Evolutionary conservation across 768 basidiomycete species (phyloP), one percentile per base, ranked within the genome.

Genomic region (Paxillus ammoniavirescens): DNA sequence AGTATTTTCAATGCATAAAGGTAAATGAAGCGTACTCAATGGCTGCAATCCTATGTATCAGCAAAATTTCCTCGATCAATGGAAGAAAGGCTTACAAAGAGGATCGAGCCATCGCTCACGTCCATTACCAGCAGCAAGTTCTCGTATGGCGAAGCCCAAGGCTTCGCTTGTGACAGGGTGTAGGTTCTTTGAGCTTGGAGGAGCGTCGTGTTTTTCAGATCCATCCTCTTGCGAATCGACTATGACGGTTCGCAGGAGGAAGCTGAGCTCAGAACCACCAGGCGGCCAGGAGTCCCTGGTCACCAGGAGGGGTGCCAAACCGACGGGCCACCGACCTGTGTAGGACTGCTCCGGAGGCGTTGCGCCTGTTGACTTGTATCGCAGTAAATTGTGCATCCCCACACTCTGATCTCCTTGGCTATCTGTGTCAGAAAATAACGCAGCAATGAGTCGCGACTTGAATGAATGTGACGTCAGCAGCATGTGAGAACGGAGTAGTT

Each of bases 231-330:
- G 74, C 5, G 89, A 86, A 65, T 93, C 93, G 8, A 93, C 81
- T 60, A 96, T 87, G 8, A 95, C 93, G 0, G 89, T 88, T 49
- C 92, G 72, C 41, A 96, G 72, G 59, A 86, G 83, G 70, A 88
- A 93, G 61, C 90, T 89, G 46, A 96, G 73, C 63, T 94, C 92
- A 2, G 87, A 79, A 5, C 90, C 91, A 15, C 88, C 86, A 12
- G 93, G 93, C 0, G 93, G 93, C 93, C 93, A 96, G 5, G 77
- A 81, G 47, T 83, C 82, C 35, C 86, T 76, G 42, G 88, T 84
- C 36, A 87, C 80, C n/a, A 96, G 69, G 2, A 82, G 80, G 0
- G 84, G 75, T 8, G 89, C 85, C 6, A 96, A 70, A 2, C 93
- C 93, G 6, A 94, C 78, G 1, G 83, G 81, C 82, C 85, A 82